phyloP scores from a whole-genome alignment of 176 grass and related monocot species.

The Stipa capillata region DNA sequence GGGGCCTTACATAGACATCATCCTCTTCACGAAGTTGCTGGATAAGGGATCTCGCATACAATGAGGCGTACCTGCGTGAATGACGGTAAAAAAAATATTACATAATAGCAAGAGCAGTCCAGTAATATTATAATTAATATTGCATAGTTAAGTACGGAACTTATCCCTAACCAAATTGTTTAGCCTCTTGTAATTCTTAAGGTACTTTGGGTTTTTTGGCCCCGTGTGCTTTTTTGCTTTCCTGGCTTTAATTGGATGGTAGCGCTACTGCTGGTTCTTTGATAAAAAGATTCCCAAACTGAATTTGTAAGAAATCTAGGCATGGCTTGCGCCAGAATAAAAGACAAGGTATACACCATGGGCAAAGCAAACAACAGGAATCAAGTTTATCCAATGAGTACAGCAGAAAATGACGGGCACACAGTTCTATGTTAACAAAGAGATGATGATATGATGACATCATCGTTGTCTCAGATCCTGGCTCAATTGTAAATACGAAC shows the following conservation, averaged over 20 bases:
- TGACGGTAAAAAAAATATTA: neutral
- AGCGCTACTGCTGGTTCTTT: neutral
- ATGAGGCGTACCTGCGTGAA: conserved; percentile 57
- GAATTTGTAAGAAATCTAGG: neutral
- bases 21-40: conserved; percentile 73
- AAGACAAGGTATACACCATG: neutral
- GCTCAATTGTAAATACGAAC: neutral
- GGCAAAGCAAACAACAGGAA: neutral
- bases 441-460: neutral
- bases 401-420: neutral
- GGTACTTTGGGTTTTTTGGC: neutral
- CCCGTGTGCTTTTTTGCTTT: neutral
- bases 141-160: neutral
- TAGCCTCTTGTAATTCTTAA: neutral
- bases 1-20: conserved; percentile 63
- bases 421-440: neutral
- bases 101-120: neutral
- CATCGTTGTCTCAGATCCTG: neutral
- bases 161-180: neutral
- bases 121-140: neutral
- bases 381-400: neutral
- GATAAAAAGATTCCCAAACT: neutral
- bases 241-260: neutral
- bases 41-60: conserved; percentile 58
- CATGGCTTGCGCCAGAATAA: neutral